Evolutionary conservation across 345 rosid species (phyloP), one percentile per base, ranked within the genome.

Genomic region (Firmiana major): DNA sequence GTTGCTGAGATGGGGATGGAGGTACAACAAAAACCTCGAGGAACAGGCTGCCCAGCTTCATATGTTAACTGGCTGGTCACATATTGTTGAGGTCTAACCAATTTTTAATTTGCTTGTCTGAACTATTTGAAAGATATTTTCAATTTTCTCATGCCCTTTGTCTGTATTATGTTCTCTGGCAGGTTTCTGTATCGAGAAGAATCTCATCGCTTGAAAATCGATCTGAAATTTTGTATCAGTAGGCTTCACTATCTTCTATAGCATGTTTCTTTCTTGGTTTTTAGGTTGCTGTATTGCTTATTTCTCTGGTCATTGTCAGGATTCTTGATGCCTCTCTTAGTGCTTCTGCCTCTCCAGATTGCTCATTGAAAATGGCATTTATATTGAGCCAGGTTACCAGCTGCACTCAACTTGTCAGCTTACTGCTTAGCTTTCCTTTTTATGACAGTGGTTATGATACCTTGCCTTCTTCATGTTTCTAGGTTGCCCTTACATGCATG

Each of bases 21-120:
- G 88, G 83, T 87, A 90, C 84, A 93, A 95, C 81, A 90, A 86
- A 77, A 95, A 93, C 87, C 98, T 95, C 60, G 98, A 95, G 86
- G 99, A 95, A 82, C 97, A 92, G 84, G 97, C 98, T 79, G 98
- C 96, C 78, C 98, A 95, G 80, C 99, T 95, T 84, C 99, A 95
- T 80, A 93, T 92, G 98, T 87, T 95, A 85, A 86, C 93, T 79
- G 99, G 93, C 71, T 95, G 99, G 98, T 89, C 98, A 78, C 99
- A 92, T 73, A 85, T 93, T 79, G 96, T 87, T 74, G 98, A 95
- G 99, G 98, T 94, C 68, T 36, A 53, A 73, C 51, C 81, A 77
- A 65, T 81, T 51, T 49, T 38, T 40, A 9, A 13, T 55, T 71
- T 72, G 48, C 51, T 53, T 64, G 36, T 28, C 54, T 5, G 48